Evolutionary conservation across 2,329 filamentous ascomycete species (phyloP), one percentile per base, ranked within the genome.

Genomic region (Talaromyces sp.): DNA sequence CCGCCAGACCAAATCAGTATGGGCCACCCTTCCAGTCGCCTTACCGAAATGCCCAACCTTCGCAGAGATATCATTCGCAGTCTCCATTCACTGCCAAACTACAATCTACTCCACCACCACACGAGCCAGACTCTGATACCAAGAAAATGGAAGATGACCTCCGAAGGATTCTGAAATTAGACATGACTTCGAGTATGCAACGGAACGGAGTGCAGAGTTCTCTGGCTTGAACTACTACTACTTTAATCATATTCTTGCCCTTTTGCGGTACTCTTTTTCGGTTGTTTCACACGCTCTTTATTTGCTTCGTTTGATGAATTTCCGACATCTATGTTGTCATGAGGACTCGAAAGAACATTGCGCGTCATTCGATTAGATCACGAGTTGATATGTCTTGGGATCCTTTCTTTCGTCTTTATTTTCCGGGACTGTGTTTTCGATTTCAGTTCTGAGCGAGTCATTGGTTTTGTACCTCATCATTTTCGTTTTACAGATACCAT

Each of bases 121-220:
- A 54, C 51, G 58, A 70, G 8, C 71, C 72, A 51, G 69, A 74
- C 29, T 56, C 74, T 29, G 80, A 80, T 66, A 79, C 78, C 4
- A 79, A 79, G 69, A 75, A 78, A 62, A 80, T 83, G 70, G 81
- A 83, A 69, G 80, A 82, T 71, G 80, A 83, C 71, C 70, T 83
- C 62, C 77, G 80, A 34, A 75, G 80, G 34, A 80, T 83, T 36
- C 68, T 83, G 71, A 83, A 83, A 65, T 72, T 83, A 63, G 76
- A 79, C 70, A 72, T 72, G 45, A 68, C 71, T 36, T 64, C 73
- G 27, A 70, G 72, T 25, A 70, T 77, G 59, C 68, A 71, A 43
- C 66, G 72, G 3, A 73, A 68, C 61, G 71, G 72, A 25, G 71
- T 78, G 25, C 76, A 76, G 54, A 78, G 76, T 65, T 75, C 73